Conservation (phyloP, 164 flowering plant species). For the Dillenia suffruticosa region DNA sequence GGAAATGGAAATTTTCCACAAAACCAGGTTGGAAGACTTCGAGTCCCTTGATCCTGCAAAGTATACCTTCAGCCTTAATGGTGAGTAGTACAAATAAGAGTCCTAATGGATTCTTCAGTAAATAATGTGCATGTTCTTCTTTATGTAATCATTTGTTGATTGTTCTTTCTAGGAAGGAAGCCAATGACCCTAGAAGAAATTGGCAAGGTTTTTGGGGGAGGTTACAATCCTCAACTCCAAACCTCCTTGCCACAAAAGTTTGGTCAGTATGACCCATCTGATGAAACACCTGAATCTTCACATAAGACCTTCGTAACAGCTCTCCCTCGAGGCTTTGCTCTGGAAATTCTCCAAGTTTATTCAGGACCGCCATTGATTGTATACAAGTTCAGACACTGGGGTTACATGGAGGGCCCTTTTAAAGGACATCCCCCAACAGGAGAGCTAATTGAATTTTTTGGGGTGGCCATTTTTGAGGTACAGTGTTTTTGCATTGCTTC, state of each 20-base stretch:
- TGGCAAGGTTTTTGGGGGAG: constrained; percentile 36
- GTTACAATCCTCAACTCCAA: constrained; percentile 53
- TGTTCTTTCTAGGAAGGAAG: constrained; percentile 35
- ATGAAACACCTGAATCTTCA: constrained; percentile 30
- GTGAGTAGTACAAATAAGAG: constrained; percentile 17
- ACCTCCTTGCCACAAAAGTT: constrained; percentile 47
- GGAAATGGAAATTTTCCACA: constrained; percentile 87
- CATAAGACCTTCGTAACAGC: constrained; percentile 32
- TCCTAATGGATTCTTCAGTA: no score
- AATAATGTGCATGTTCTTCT: background rate
- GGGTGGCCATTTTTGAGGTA: constrained; percentile 48
- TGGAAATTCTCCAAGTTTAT: constrained; percentile 58
- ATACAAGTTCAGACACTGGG: constrained; percentile 88
- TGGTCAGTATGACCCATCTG: constrained; percentile 30
- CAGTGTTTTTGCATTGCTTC: no score
- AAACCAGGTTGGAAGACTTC: constrained; percentile 30
- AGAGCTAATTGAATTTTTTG: constrained; percentile 48
- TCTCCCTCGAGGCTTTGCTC: constrained; percentile 70
- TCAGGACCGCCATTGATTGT: constrained; percentile 62
- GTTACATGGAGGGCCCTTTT: constrained; percentile 77
- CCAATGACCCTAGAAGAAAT: constrained; percentile 23
- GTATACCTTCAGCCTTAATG: constrained; percentile 44
- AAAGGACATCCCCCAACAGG: constrained; percentile 72
- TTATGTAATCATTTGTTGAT: background rate
- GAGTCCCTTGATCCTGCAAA: constrained; percentile 40